Evolutionary conservation across 805 yeast genomes (phyloP), one percentile per base, ranked within the genome.

Genomic region (Myxozyma melibiosi): DNA sequence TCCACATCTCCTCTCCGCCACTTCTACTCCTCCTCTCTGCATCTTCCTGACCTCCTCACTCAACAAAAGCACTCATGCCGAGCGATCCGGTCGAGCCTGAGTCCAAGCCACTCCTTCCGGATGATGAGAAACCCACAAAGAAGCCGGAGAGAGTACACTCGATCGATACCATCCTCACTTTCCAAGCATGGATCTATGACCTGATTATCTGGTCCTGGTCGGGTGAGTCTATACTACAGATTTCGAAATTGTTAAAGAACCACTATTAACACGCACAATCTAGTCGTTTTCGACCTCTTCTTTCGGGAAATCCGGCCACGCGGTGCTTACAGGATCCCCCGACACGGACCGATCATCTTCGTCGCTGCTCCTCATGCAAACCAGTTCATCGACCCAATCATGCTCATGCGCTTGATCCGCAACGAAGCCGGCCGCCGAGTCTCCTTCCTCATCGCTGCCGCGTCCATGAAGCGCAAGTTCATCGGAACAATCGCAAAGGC

Each of bases 351-450:
- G 0, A 85, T 90, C 8, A 86, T 92, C 53, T 85, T 94, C 62
- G 98, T 94, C 35, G 96, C 94, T 9, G 99, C 97, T 1, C 98
- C 99, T 1, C 99, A 92, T 74, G 96, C 96, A n/a, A 89, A 89
- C 68, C 96, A 89, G 73, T 91, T 91, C 69, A 90, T 91, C 33
- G 88, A 84, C 64, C 92, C 94, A 1, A 82, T 91, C 47, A 80
- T 94, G 50, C 76, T 94, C 45, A 85, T 89, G 87, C 85, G 87
- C 45, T 92, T 87, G 68, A 92, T 88, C 25, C 81, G 84, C 65
- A 75, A 76, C 49, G 83, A 82, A 55, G 79, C 86, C 1, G 80
- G 83, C 6, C 78, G 96, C 60, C 75, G 92, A 40, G 80, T 88
- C 14, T 82, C 90, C 20, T 90, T 91, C 69, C 75, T 92, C 61